phyloP scores from a whole-genome alignment of 805 yeast genomes.

The Candida ascalaphidarum region DNA sequence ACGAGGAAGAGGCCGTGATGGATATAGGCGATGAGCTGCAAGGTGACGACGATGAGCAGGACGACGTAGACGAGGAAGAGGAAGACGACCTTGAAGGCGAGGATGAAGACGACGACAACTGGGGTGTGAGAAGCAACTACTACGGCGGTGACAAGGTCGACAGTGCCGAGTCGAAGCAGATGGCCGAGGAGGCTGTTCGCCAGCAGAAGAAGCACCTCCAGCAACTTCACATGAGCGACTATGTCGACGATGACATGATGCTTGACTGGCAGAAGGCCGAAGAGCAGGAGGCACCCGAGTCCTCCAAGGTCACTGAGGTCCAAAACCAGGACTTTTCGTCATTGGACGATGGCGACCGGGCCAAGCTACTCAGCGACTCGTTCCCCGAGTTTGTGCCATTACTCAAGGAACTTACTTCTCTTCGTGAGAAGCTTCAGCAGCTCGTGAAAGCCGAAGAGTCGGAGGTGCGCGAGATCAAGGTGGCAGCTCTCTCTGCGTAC shows the following conservation, averaged over 20 bases:
- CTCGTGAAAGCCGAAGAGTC: slow-evolving; percentile 18
- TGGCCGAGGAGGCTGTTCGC: slow-evolving; percentile 82
- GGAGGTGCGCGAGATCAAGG: slow-evolving; percentile 42
- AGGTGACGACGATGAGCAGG: slow-evolving; percentile 24
- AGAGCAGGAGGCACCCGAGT: slow-evolving; percentile 8
- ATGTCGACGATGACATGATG: slow-evolving; percentile 61
- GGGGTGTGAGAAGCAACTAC: slow-evolving; percentile 40
- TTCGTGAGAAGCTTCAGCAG: slow-evolving; percentile 34
- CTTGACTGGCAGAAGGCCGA: slow-evolving; percentile 66
- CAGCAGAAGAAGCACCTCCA: slow-evolving; percentile 69
- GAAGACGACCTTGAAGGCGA: slow-evolving; percentile 40
- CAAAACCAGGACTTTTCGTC: slow-evolving; percentile 7
- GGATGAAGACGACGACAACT: slow-evolving; percentile 24
- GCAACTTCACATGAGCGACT: slow-evolving; percentile 59
- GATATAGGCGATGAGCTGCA: too few species aligned
- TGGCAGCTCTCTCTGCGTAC: slow-evolving; percentile 68
- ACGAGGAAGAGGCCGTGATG: slow-evolving; percentile 52
- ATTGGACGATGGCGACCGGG: slow-evolving; percentile 46
- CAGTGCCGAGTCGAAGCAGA: slow-evolving; percentile 66
- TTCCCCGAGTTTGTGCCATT: slow-evolving; percentile 85
- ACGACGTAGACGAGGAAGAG: slow-evolving; percentile 35
- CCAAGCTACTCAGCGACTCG: slow-evolving; percentile 44
- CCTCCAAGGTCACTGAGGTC: slow-evolving; percentile 7
- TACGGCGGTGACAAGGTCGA: slow-evolving; percentile 62
- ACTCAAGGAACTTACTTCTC: slow-evolving; percentile 45